Evolutionary conservation across 1,139 yeast genomes (phyloP), one percentile per base, ranked within the genome.

Genomic region (Blastobotrys persicus): DNA sequence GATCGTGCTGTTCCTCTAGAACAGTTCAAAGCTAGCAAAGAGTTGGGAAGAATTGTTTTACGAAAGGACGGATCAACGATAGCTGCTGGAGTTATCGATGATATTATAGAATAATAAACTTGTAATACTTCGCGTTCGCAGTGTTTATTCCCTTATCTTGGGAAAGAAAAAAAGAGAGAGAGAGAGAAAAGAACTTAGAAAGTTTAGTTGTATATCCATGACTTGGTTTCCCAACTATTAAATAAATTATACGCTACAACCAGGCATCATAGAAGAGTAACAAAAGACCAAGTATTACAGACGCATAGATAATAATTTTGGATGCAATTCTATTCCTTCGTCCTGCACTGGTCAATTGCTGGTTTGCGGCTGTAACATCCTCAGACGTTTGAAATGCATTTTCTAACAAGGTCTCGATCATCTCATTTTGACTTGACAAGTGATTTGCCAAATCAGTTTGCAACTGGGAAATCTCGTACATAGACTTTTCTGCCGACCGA

Each of bases 1-100:
- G 81, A 77, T 20, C 54, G 52, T 7, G 57, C 65, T 5, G 53
- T 65, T 20, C 95, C 96, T 1, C 62, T 88, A 45, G 75, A 88
- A 28, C 73, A 75, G 18, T 84, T 77, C 59, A 70, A 69, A 11
- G 79, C 83, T 44, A 81, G 82, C 62, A 76, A 76, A 58, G 79
- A 79, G 37, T 70, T 92, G 44, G 96, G 97, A 1, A 77, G 96
- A 59, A 73, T 92, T 19, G 92, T 94, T 5, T 68, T 92, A 42
- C 81, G 98, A 62, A 81, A 85, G 59, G 96, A 88, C 59, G 97
- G 98, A 2, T 64, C 74, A 26, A 88, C 97, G 0, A 78, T 92
- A 44, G 98, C 95, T 7, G 96, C 97, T 0, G 98, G 98, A 26
- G 75, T 74, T 1, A 81, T 69, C n/a, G 69, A 67, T 50, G 46